Evolutionary conservation across 768 basidiomycete genomes (phyloP).

Genomic region (Tephrocybe sp.): DNA sequence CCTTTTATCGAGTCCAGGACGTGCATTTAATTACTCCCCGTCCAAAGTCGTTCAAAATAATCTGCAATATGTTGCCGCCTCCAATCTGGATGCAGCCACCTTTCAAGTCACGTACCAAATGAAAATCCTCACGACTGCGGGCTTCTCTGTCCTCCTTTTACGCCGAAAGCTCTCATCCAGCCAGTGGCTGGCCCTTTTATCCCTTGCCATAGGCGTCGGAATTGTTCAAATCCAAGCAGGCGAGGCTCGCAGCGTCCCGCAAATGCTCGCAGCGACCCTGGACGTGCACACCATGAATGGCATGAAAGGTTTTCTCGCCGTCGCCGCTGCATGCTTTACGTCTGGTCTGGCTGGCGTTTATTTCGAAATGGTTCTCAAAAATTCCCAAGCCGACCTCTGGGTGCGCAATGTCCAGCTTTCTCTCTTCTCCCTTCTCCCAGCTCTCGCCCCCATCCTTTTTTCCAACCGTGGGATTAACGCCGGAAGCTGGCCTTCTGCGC

Average conservation of each 20-base stretch:
- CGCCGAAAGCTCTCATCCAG: conserved; percentile 68
- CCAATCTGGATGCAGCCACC: conserved; percentile 92
- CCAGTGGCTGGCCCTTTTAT: conserved; percentile 85
- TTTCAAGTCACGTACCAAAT: conserved; percentile 98
- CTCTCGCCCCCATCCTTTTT: conserved; percentile 75
- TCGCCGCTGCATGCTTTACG: conserved; percentile 89
- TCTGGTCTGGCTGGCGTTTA: conserved; percentile 97
- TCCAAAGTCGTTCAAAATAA: conserved; percentile 84
- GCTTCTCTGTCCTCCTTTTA: conserved; percentile 81
- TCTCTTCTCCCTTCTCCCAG: conserved; percentile 90
- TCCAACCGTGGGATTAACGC: conserved; percentile 34
- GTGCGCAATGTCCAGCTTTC: conserved; percentile 96
- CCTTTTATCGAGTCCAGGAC: background rate
- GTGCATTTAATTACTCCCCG: too few relatives aligned
- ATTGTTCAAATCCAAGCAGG: conserved; percentile 82
- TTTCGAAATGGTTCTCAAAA: conserved; percentile 97
- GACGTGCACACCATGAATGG: conserved; percentile 68
- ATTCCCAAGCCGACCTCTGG: conserved; percentile 89
- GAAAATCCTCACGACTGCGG: conserved; percentile 95
- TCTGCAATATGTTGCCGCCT: conserved; percentile 91
- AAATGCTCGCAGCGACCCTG: conserved; percentile 20
- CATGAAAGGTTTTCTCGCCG: conserved; percentile 86
- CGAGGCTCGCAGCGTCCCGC: conserved; percentile 23
- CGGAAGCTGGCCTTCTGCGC: conserved; percentile 42
- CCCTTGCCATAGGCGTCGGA: conserved; percentile 86